A percentile compares a stretch with the other conserved stretches of the same genome.
phyloP scores from a whole-genome alignment of 345 rosid species.

The Limnanthes douglasii region DNA sequence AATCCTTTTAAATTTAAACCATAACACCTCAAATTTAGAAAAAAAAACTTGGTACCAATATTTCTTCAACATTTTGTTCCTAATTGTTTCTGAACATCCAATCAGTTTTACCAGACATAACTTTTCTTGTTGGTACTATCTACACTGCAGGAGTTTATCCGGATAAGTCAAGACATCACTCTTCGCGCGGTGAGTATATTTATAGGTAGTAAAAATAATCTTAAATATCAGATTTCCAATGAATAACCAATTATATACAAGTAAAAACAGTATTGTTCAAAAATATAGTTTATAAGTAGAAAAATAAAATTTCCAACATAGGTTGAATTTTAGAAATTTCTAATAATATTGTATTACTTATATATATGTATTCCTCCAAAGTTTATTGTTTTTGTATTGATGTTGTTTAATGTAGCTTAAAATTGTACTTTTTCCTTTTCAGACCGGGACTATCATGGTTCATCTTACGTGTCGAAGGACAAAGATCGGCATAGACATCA shows the following conservation, averaged over 20 bases:
- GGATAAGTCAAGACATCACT: slow-evolving; percentile 60
- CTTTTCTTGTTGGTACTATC: too few species aligned
- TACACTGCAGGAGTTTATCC: slow-evolving; percentile 25
- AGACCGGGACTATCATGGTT: slow-evolving; percentile 45
- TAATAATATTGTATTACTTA: too few species aligned
- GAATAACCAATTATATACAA: too few species aligned
- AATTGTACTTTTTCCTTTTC: slow-evolving; percentile 1
- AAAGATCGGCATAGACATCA: slow-evolving; percentile 50
- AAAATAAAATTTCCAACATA: too few species aligned
- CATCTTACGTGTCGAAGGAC: slow-evolving; percentile 48
- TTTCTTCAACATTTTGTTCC: slow-evolving; percentile 5
- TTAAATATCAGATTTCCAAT: too few species aligned
- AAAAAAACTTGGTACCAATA: too few species aligned
- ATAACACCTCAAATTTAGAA: too few species aligned
- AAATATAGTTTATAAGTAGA: neutral
- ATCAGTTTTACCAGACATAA: too few species aligned
- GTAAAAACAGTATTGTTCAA: neutral
- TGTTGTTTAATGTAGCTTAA: neutral
- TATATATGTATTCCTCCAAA: too few species aligned
- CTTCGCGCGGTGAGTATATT: slow-evolving; percentile 39
- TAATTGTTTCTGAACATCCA: neutral
- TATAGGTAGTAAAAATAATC: too few species aligned
- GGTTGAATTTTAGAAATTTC: too few species aligned
- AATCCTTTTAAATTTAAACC: too few species aligned
- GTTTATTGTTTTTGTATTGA: neutral